Conservation (phyloP, 163 green algal species). For the Coccomyxa subellipsoidea region DNA sequence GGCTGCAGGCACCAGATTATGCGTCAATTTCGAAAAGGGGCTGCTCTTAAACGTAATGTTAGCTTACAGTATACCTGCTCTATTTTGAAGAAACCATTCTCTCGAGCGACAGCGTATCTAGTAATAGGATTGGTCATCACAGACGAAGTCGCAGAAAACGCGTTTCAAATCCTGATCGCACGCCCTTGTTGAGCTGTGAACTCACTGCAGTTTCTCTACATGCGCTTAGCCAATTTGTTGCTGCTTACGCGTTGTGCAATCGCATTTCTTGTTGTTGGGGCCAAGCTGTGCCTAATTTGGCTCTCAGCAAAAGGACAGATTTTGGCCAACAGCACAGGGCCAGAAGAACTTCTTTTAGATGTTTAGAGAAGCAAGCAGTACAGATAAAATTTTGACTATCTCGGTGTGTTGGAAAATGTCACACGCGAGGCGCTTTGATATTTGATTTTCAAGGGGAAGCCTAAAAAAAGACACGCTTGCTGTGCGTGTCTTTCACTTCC, state of each 20-base stretch:
- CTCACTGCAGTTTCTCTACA: too few relatives aligned
- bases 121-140: constrained; percentile 13
- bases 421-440: not conserved
- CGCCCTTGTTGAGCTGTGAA: too few relatives aligned
- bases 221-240: too few relatives aligned
- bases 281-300: not conserved
- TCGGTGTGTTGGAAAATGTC: not conserved
- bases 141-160: too few relatives aligned
- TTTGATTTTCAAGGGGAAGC: not conserved
- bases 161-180: too few relatives aligned
- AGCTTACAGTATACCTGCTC: constrained; percentile 34
- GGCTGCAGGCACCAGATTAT: too few relatives aligned
- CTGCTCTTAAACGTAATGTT: too few relatives aligned
- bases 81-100: constrained; percentile 49
- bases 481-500: not conserved
- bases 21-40: too few relatives aligned
- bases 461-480: not conserved
- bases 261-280: too few relatives aligned
- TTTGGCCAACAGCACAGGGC: too few relatives aligned
- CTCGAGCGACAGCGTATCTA: constrained; percentile 25
- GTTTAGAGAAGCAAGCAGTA: not conserved
- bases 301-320: too few relatives aligned
- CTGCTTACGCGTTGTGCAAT: too few relatives aligned
- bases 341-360: not conserved
- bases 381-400: not conserved